Evolutionary conservation across 352 stramenopile genomes (phyloP).

Genomic region (Globisporangium ultimum): DNA sequence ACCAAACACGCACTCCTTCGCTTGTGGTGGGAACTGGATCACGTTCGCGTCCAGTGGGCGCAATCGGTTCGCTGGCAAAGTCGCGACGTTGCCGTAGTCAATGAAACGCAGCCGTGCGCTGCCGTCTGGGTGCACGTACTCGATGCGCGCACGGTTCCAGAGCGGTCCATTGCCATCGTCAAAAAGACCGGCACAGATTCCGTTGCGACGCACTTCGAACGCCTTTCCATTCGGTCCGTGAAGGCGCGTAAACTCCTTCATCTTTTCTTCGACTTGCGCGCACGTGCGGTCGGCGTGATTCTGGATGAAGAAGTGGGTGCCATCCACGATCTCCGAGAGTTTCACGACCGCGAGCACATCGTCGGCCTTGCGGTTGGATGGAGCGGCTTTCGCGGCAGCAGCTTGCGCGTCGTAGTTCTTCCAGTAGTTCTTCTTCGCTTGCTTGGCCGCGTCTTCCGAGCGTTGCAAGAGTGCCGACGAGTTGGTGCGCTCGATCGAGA

Average conservation of each 20-base stretch:
- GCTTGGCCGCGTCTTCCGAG: conserved; percentile 86
- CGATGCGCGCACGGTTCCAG: conserved; percentile 95
- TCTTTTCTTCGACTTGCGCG: conserved; percentile 90
- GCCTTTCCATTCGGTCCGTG: conserved; percentile 87
- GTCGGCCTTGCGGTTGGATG: conserved; percentile 50
- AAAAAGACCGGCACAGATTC: conserved; percentile 93
- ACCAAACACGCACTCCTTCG: conserved; percentile 80
- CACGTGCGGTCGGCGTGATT: conserved; percentile 86
- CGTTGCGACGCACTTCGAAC: conserved; percentile 90
- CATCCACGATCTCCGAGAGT: conserved; percentile 94
- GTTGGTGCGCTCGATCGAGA: conserved; percentile 91
- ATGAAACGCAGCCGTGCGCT: conserved; percentile 89
- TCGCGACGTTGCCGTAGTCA: conserved; percentile 94
- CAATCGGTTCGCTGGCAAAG: conserved; percentile 80
- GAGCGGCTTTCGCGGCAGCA: conserved; percentile 33
- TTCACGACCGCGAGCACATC: conserved; percentile 76
- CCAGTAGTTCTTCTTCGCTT: conserved; percentile 95
- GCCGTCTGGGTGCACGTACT: conserved; percentile 62
- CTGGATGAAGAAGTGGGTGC: conserved; percentile 93
- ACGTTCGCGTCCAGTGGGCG: conserved; percentile 90
- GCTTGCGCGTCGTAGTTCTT: conserved; percentile 75
- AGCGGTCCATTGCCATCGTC: conserved; percentile 90
- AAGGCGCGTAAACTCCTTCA: conserved; percentile 90
- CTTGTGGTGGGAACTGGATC: conserved; percentile 87
- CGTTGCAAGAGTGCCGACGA: conserved; percentile 67